Percentiles rank a stretch among this genome's conserved stretches.
Evolutionary conservation across 257 asterid species (phyloP).

Genomic region (Fraxinus cuspidata): DNA sequence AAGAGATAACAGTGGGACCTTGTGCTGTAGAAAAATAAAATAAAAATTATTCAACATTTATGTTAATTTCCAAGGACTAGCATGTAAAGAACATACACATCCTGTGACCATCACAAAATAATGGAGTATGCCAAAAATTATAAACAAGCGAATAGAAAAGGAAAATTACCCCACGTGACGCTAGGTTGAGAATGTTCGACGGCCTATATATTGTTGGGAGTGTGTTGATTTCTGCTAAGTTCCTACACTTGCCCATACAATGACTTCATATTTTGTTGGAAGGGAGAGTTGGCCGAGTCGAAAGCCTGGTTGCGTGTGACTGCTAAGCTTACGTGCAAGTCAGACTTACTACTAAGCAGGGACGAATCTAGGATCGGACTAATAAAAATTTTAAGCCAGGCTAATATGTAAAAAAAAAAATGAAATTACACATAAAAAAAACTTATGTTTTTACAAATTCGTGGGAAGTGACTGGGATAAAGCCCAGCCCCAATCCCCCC

Average conservation of each 20-base stretch:
- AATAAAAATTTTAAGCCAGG: too few relatives aligned
- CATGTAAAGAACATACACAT: background rate
- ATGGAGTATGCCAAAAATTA: background rate
- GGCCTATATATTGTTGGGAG: background rate
- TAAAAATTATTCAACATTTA: background rate
- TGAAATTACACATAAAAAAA: too few relatives aligned
- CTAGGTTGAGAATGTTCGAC: background rate
- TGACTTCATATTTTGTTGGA: background rate
- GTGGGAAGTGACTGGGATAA: too few relatives aligned
- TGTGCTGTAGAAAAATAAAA: constrained; percentile 40
- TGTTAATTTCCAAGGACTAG: constrained; percentile 2
- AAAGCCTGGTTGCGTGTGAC: too few relatives aligned
- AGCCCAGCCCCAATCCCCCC: too few relatives aligned
- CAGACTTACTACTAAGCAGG: background rate
- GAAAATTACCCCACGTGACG: constrained; percentile 2
- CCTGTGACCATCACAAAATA: background rate
- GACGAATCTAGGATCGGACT: too few relatives aligned
- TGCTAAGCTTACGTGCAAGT: background rate
- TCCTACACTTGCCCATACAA: background rate
- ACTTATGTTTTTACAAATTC: background rate
- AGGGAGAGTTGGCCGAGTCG: too few relatives aligned
- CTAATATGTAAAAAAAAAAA: too few relatives aligned
- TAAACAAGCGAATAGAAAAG: constrained; percentile 5
- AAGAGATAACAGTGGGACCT: constrained; percentile 72
- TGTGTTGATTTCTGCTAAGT: background rate